Base-by-base conservation (phyloP, 148 eudicot species). In the Rhododendron vialii region DNA sequence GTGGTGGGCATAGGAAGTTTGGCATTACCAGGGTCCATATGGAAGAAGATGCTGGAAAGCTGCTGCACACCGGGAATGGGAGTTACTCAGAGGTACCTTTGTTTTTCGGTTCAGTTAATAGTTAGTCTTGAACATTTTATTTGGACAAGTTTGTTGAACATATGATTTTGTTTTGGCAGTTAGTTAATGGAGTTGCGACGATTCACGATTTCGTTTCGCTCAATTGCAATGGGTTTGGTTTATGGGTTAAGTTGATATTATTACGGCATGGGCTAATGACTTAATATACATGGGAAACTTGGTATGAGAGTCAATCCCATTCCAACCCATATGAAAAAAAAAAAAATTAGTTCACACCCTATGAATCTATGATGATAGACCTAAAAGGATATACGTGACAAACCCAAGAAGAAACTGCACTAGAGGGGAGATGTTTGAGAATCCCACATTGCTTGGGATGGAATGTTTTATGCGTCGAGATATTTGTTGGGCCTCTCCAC, bases 31-130 rank as follows among this genome's bases (percentile, higher is more conserved):
- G 99, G 80, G 98, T 97, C 43, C 99, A 97, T 91, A 95, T 97
- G 95, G 99, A 97, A 86, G 99, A 97, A 90, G 99, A 97, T 93
- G 99, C 99, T 20, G 99, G 99, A 79, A 97, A 97, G 88, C 89
- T 94, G 83, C 92, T 97, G 81, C 99, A 97, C 86, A 86, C 95
- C 0, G 99, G 92, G 26, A 90, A 90, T 86, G 96, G 93, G 57
- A 93, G 90, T 88, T 90, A 87, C 89, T 97, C 98, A 83, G 96
- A 93, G 99, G 99, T 87, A 91, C 47, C 2, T 38, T 84, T 18
- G 3, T 8, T 24, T 38, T 65, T 43, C 13, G 17, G 75, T 28
- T 69, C 12, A 6, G 4, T 65, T 83, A 45, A 17, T 41, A 65
- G 57, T 53, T 61, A 38, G 14, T 47, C 20, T 26, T 24, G 69